Base-by-base conservation (phyloP, 139 green algal species). In the Chlamydomonas asymmetrica region DNA sequence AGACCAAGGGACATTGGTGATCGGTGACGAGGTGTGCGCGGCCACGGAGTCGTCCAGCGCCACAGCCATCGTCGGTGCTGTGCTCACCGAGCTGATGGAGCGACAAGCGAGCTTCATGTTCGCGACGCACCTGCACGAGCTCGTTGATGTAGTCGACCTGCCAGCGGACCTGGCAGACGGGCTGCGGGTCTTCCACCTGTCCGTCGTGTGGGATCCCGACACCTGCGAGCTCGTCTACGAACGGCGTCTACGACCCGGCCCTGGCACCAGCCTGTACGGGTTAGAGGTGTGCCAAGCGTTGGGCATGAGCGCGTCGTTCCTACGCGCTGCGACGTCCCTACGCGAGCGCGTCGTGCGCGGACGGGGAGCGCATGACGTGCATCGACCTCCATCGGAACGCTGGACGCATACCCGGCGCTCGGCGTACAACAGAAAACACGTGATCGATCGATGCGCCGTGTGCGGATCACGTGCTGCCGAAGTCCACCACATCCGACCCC, bases 1-100 rank as follows among this genome's bases (percentile, higher is more conserved):
- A 29, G 56, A 37, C n/a, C 27, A 13, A 29, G n/a, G n/a, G 8
- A 16, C 56, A 37, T 10, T 63, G 25, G 56, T 63, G 8, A 29
- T 63, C 5, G 56, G 56, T 10, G 56, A 63, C 56, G 56, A 63
- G n/a, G n/a, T 63, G 56, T 63, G 56, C 56, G 37, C n/a, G 6
- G 56, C n/a, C n/a, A 63, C 56, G 5, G 56, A 63, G 56, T 63
- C 56, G 3, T n/a, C 56, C 9, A 39, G n/a, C 6, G 56, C 56
- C n/a, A 38, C 37, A 13, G 35, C 56, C 4, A 63, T 63, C 25
- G 56, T 63, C 3, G 56, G 56, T 8, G 25, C 56, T 5, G 56
- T 22, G 25, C 37, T n/a, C 56, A 8, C 37, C 10, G 22, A n/a
- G 8, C 56, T 63, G 27, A 5, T 25, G 3, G 6, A 37, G 3